These are phyloP conservation scores for Lachnellula arida DNA, from an alignment of 2,329 filamentous ascomycete genomes.

Conservation along the genomic window DNA sequence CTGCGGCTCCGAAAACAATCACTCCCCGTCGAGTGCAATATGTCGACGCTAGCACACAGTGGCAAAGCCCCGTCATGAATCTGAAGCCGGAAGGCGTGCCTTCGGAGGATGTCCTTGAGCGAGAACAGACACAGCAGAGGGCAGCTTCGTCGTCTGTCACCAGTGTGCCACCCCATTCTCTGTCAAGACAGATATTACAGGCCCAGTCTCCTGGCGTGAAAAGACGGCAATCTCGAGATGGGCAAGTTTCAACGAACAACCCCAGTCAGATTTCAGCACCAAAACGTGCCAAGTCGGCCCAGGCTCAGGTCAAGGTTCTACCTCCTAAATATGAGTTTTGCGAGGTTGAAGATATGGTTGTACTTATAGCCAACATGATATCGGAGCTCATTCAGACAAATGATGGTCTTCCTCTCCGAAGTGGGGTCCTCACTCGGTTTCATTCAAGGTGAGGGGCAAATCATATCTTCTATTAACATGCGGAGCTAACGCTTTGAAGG, in stretches of 20 bases:
- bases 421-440: conserved; percentile 85
- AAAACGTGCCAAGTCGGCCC: conserved; percentile 51
- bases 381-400: conserved; percentile 92
- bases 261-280: conserved; percentile 22
- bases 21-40: conserved; percentile 19
- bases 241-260: conserved; percentile 3
- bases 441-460: conserved; percentile 74
- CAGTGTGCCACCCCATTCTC: conserved; percentile 3
- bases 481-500: conserved; percentile 1
- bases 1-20: conserved; percentile 10
- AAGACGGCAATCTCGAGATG: conserved; percentile 30
- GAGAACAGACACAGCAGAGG: not conserved
- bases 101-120: conserved; percentile 6
- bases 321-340: conserved; percentile 78
- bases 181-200: conserved; percentile 25
- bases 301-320: conserved; percentile 51
- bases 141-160: not conserved
- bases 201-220: conserved; percentile 31
- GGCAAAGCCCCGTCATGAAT: conserved; percentile 23
- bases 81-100: conserved; percentile 13
- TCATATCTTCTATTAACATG: not conserved
- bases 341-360: conserved; percentile 78
- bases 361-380: conserved; percentile 91
- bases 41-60: conserved; percentile 31
- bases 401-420: conserved; percentile 77